Evolutionary conservation across 2,329 filamentous ascomycete species (phyloP), one percentile per base, ranked within the genome.

Genomic region (Aquanectria penicillioides): DNA sequence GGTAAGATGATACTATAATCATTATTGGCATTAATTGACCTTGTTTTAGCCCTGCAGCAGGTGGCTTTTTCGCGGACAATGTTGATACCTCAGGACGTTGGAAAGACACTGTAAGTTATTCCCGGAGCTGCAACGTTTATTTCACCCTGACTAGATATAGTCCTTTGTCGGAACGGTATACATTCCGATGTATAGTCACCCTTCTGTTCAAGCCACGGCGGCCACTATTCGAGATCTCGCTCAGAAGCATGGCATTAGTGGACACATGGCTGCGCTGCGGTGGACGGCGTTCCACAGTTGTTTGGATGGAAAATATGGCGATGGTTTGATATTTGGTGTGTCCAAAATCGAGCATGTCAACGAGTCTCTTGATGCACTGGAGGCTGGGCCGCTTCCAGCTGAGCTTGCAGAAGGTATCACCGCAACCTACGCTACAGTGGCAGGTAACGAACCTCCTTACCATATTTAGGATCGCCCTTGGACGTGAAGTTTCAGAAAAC

Each of bases 201-300:
- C 12, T 31, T 10, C 7, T 8, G 8, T 22, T 28, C 3, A 17
- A 46, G 41, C 57, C 37, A 61, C 1, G 74, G 74, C 7, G 33
- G 57, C 5, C 1, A 72, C 1, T 77, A 76, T 44, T 46, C 17
- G 2, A 18, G 18, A 2, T 12, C 67, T 6, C n/a, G n/a, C n/a
- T n/a, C n/a, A n/a, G n/a, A n/a, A 73, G 59, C 66, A 78, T 55
- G 72, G 70, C 6, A 77, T 80, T 29, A 69, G 51, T 31, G 75
- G 73, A 2, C 77, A 80, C 51, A 76, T 74, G 1, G 77, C 76
- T 1, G 75, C 79, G 4, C 67, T 80, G n/a, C 71, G 79, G 4
- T 81, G 79, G 79, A 72, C 72, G 2, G 66, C 68, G 7, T 69
- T 75, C 50, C 77, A 80, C 59, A 72, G 76, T 31, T 48, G 62